Conservation (phyloP, 1,284 basidiomycete genomes). For the Fomitopsis schrenkii region DNA sequence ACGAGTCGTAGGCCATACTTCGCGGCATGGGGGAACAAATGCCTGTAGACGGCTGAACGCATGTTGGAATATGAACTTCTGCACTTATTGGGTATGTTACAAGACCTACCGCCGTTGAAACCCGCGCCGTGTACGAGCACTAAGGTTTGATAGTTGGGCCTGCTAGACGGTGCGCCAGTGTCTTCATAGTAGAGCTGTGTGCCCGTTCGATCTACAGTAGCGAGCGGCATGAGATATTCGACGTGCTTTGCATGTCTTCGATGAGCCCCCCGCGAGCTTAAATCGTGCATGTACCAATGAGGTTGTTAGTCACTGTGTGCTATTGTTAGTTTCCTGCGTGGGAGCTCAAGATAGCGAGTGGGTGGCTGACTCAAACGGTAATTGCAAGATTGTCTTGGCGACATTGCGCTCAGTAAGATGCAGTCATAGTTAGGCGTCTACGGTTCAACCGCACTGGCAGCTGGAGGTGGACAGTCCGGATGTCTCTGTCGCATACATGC, state of each 20-base stretch:
- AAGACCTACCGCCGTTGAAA: conserved; percentile 1
- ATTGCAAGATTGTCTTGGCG: too few relatives aligned
- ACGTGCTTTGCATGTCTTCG: neutral
- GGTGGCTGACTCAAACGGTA: neutral
- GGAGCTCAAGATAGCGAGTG: neutral
- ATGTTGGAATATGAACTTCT: neutral
- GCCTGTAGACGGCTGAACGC: neutral
- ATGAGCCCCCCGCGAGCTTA: neutral
- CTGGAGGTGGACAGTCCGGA: too few relatives aligned
- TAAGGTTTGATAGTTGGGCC: conserved; percentile 1
- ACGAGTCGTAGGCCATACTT: neutral
- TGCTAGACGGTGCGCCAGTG: neutral
- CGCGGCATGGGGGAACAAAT: neutral
- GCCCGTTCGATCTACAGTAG: conserved; percentile 11
- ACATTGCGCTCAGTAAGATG: too few relatives aligned
- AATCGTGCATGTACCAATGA: neutral
- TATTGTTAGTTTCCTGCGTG: neutral
- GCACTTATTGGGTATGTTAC: neutral
- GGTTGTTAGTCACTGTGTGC: neutral
- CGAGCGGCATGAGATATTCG: neutral
- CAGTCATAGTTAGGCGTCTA: too few relatives aligned
- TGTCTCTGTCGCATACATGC: too few relatives aligned
- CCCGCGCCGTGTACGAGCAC: conserved; percentile 1
- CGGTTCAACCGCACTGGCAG: too few relatives aligned
- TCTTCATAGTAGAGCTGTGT: conserved; percentile 6